Evolutionary conservation across 106 monocot species (phyloP), one percentile per base, ranked within the genome.

Genomic region (Narthecium ossifragum): DNA sequence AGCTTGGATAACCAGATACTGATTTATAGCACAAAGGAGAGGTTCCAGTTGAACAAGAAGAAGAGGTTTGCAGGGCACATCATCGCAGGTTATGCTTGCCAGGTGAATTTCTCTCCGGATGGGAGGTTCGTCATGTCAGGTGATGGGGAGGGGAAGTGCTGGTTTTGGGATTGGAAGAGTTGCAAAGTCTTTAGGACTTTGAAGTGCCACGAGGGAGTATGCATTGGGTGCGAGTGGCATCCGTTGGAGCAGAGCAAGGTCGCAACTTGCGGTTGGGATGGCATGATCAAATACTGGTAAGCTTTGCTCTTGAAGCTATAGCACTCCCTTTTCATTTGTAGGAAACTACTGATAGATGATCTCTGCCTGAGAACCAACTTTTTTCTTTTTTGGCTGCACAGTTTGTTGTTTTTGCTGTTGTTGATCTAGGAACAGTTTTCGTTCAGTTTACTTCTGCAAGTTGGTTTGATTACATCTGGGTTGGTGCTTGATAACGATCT

Each of bases 81-180:
- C 59, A 73, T 67, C 15, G 90, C 90, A 26, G 96, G 96, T 1
- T 96, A 96, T 75, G 96, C 96, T 53, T 96, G 96, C 33, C 96
- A 96, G 55, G 96, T 90, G 37, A 96, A 90, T 54, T 90, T 96
- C 61, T 96, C 96, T 4, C 96, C 96, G 0, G 96, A 96, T 74
- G 96, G 96, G 25, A 62, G 90, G 66, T 96, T 84, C 69, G 83
- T 96, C 17, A 86, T 90, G 75, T 96, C 96, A 3, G 96, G 96
- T 0, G 96, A 96, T 72, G 96, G 96, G 3, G 96, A 96, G 49
- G 96, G 96, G 0, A 90, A 81, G 70, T 83, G 85, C 63, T 96
- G 96, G 96, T 96, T 96, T 43, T 96, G 96, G 96, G 96, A 96
- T 57, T 96, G 96, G 96, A 96, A 96, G 64, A 96, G 86, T 40